Base-by-base conservation (phyloP, 768 basidiomycete species). In the Rhodocollybia butyracea region DNA sequence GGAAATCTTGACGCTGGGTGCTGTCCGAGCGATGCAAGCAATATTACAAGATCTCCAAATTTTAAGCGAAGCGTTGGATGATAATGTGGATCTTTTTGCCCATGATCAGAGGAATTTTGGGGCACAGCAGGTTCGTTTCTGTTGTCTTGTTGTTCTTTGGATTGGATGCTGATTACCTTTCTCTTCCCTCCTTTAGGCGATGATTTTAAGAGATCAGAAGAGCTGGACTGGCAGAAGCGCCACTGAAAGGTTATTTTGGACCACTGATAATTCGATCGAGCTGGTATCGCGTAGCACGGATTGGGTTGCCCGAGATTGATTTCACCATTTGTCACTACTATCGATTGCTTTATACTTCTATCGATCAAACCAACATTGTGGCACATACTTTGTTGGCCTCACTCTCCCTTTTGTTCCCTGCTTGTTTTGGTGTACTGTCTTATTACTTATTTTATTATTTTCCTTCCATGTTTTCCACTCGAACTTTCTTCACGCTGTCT, bases 151-250 rank as follows among this genome's bases (percentile, higher is more conserved):
- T 24, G 21, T 46, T 47, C 29, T 27, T 13, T 3, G 42, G 1
- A 27, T 19, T 54, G 39, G 34, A 15, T 24, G 39, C 36, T 57
- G 26, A 58, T 57, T 31, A 39, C 13, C 5, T 41, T 48, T 19
- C 61, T 22, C 52, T 55, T 45, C 43, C 57, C 42, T 21, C 51
- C 36, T 50, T 26, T 60, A 96, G 91, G 96, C 96, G 17, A 95
- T 97, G 86, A 93, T 98, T 55, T 76, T 99, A 12, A 82, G 96
- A 24, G 91, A 95, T 65, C 97, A 99, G 68, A 94, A 93, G 70
- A 89, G 89, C 65, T 98, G 96, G 96, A 97, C 86, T 59, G 85
- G 86, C 24, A 79, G 94, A 47, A 94, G 91, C 61, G 86, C 91
- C 15, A 97, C 91, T 21, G 97, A 99, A 68, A 80, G 89, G 34